A percentile compares a stretch with the other conserved stretches of the same genome.
Conservation (phyloP, 176 grass and related monocot genomes). For the Melocanna baccifera region DNA sequence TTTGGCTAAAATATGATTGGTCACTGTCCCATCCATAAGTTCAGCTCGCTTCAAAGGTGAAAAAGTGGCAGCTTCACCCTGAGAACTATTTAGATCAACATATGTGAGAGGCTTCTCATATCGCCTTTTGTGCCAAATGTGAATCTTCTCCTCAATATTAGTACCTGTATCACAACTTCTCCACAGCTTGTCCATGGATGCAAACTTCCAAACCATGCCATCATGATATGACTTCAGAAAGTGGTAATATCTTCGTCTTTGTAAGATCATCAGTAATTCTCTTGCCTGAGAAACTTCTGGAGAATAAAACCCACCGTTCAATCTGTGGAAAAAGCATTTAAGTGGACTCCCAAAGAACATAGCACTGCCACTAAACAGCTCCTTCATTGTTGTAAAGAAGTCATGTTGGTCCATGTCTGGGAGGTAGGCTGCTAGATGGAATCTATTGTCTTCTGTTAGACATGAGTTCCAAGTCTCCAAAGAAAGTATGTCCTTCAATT, state of each 20-base stretch:
- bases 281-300: slow-evolving; percentile 61
- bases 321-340: slow-evolving; percentile 38
- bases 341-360: slow-evolving; percentile 78
- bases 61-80: slow-evolving; percentile 20
- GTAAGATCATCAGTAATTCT: slow-evolving; percentile 48
- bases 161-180: slow-evolving; percentile 28
- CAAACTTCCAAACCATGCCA: slow-evolving; percentile 50
- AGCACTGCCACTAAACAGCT: slow-evolving; percentile 52
- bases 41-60: slow-evolving; percentile 43
- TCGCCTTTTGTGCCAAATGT: slow-evolving; percentile 31
- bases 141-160: slow-evolving; percentile 45
- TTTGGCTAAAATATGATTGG: slow-evolving; percentile 26
- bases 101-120: slow-evolving; percentile 35
- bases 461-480: slow-evolving; percentile 76
- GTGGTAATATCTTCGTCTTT: slow-evolving; percentile 64
- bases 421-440: slow-evolving; percentile 57
- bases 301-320: slow-evolving; percentile 78
- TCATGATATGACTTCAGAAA: slow-evolving; percentile 63
- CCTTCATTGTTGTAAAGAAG: slow-evolving; percentile 51
- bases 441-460: slow-evolving; percentile 81
- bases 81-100: slow-evolving; percentile 47
- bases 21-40: slow-evolving; percentile 32
- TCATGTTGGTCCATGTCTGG: slow-evolving; percentile 71
- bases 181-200: slow-evolving; percentile 44
- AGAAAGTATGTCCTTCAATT: slow-evolving; percentile 62